Evolutionary conservation across 140 eudicot species (phyloP).

Genomic region (Cichorium intybus): DNA sequence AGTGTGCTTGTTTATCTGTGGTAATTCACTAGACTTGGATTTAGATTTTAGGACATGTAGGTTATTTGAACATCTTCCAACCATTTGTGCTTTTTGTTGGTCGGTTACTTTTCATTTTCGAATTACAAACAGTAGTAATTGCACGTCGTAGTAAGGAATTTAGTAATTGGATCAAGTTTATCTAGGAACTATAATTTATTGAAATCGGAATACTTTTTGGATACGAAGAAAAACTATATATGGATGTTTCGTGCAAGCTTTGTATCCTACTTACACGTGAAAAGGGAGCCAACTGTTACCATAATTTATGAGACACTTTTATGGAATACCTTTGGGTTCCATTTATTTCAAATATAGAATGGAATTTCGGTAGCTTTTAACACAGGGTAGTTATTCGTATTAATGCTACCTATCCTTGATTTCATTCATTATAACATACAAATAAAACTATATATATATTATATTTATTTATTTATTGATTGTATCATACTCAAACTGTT

Average conservation of each 20-base stretch:
- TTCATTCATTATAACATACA: background rate
- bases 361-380: background rate
- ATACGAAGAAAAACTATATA: too few species aligned
- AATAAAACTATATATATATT: background rate
- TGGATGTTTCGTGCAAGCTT: background rate
- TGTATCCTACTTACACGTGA: background rate
- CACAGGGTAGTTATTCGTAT: too few species aligned
- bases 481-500: background rate
- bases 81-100: background rate
- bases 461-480: too few species aligned
- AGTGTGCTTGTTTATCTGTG: background rate
- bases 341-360: background rate
- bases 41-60: background rate
- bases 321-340: background rate
- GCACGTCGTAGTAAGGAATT: background rate
- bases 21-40: background rate
- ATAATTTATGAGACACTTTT: too few species aligned
- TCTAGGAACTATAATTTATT: background rate
- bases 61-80: background rate
- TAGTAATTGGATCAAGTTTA: background rate
- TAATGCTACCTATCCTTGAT: background rate
- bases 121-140: background rate
- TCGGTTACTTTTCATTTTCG: too few species aligned
- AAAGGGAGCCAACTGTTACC: background rate
- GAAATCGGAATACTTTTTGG: constrained; percentile 1